Evolutionary conservation across 1,139 yeast species (phyloP), one percentile per base, ranked within the genome.

Genomic region (Yamadazyma taylorii): DNA sequence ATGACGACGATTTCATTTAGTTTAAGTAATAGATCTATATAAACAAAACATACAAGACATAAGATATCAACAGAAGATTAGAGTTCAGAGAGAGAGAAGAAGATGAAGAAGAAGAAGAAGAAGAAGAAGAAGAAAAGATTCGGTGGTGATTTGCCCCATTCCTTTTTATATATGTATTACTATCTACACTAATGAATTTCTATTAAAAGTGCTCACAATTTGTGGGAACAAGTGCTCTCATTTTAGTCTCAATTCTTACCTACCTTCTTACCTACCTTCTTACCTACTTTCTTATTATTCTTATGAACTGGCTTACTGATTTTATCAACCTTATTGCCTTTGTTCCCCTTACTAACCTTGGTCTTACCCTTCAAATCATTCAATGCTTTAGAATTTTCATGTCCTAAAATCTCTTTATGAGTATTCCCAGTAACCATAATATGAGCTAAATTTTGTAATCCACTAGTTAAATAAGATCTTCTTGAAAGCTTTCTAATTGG

Each of bases 361-460:
- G 33, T 64, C 35, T 62, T 61, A 32, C 60, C 61, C 45, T 71
- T 75, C 50, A 89, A 66, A 37, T 78, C 81, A 33, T 81, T 80
- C 40, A 90, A 66, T 0, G 97, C 97, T 48, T 83, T 78, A 24
- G 72, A 73, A 47, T 75, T 75, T 34, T 75, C 75, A 47, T 79
- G 83, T 0, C 96, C 96, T 50, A 88, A 66, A 33, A 89, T 81
- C 17, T 74, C 75, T 29, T 73, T 68, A 54, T 85, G 92, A 3
- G 85, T 80, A 40, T 78, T 72, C 14, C 95, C 94, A 30, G 80
- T 73, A 4, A 85, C 75, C 54, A 89, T 72, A 59, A 85, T 75
- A 56, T 89, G 95, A 1, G 98, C 98, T 50, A 90, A 66, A 53
- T 90, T 90, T 32, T 76, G 74, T 28, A 83, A 61, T 0, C 98